Evolutionary conservation across 2,329 filamentous ascomycete genomes (phyloP).

Genomic region (Escovopsis sp.): DNA sequence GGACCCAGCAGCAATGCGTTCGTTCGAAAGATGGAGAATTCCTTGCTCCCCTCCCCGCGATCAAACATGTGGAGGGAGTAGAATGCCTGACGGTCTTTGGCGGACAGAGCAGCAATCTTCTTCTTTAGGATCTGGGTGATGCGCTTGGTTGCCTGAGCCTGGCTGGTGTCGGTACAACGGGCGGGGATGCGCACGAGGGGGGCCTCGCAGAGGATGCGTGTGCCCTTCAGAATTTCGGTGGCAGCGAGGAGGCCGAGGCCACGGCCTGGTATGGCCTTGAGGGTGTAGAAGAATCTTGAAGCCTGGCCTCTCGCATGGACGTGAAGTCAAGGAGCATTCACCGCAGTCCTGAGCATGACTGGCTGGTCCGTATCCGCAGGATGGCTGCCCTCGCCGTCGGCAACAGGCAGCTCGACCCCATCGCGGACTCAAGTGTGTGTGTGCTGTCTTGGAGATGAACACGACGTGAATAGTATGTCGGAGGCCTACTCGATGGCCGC

Average conservation of each 20-base stretch:
- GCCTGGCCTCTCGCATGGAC: too few relatives aligned
- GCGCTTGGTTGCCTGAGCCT: background rate
- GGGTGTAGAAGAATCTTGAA: too few relatives aligned
- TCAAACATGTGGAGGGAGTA: conserved; percentile 1
- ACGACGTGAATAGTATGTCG: too few relatives aligned
- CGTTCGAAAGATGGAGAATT: conserved; percentile 4
- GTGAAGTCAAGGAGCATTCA: too few relatives aligned
- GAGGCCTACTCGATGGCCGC: too few relatives aligned
- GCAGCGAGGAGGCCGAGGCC: conserved; percentile 6
- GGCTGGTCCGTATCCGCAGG: too few relatives aligned
- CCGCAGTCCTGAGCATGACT: too few relatives aligned
- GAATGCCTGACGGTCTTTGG: background rate
- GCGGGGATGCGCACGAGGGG: conserved; percentile 1
- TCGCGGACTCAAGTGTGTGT: too few relatives aligned
- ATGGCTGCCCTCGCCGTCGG: too few relatives aligned
- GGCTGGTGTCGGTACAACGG: too few relatives aligned
- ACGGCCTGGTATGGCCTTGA: conserved; percentile 4
- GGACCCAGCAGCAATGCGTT: conserved; percentile 5
- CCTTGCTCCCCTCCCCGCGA: background rate
- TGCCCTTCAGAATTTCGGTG: conserved; percentile 6
- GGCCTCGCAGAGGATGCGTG: conserved; percentile 7
- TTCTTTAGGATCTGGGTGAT: background rate
- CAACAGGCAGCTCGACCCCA: too few relatives aligned
- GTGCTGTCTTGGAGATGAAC: too few relatives aligned
- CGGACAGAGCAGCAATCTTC: background rate